Evolutionary conservation across 352 stramenopile genomes (phyloP), one percentile per base, ranked within the genome.

Genomic region (Phytophthora citricola): DNA sequence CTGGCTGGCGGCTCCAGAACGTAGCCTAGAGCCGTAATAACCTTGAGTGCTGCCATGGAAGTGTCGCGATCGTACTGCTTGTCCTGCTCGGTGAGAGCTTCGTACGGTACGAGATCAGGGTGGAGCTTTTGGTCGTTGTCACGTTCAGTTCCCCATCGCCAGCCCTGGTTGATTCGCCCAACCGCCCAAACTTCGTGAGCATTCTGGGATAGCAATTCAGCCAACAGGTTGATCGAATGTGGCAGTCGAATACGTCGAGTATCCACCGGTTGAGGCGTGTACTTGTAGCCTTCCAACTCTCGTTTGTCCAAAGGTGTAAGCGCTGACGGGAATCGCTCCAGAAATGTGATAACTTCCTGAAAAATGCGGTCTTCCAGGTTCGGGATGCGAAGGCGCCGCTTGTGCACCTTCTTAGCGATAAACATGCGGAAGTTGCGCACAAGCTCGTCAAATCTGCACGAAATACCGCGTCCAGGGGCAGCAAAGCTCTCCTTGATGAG

Each of bases 31-130:
- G 85, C 80, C 2, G 78, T 85, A 58, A 94, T 94, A 4, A 92
- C 81, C 66, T 91, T 92, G 50, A 94, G 79, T 17, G 85, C 84
- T 39, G 79, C 76, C 68, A 91, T 87, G 26, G 85, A 92, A 36
- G 85, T 94, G 39, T 94, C 85, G 14, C 85, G 79, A 63, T 92
- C 85, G 51, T 94, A 92, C 59, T 92, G 83, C 43, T 94, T 94
- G 65, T 85, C 79, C 63, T 92, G 67, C 38, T 94, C 85, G 0
- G 83, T 87, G 8, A 94, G 71, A 10, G 65, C 75, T 66, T 92
- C 81, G 59, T 94, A 94, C 29, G 85, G 79, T 17, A 92, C 66
- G 29, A 94, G 59, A 26, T 94, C 83, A 1, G 81, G 83, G 40
- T 92, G 85, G 22, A 93, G 71, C 56, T 81, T 71, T 22, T 73